Base-by-base conservation (phyloP, 2,329 filamentous ascomycete species). In the Cladosporium sphaerospermum region DNA sequence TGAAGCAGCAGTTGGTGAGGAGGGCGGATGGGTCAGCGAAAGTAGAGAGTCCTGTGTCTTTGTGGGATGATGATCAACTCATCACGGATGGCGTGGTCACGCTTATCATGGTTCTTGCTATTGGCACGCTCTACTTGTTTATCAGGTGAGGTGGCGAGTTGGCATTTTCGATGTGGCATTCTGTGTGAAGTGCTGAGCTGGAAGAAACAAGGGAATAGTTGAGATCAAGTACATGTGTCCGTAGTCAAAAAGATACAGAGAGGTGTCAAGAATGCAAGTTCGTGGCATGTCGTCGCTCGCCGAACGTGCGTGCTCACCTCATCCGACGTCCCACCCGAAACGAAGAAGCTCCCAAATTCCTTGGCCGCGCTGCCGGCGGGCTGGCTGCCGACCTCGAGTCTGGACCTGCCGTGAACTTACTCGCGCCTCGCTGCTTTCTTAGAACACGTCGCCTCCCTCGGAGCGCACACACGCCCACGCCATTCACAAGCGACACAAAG, bases 331-430 rank as follows among this genome's bases (percentile, higher is more conserved):
- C 40, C 9, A 42, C 8, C 23, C 36, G 40, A n/a, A 42, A 42
- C 16, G 16, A 28, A 19, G 40, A 36, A 44, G 48, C 48, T 51
- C 19, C 36, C 36, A 39, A 39, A 39, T 39, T 36, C 36, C 36
- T 39, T 39, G 36, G 36, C 36, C 36, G 23, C 23, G 36, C 8
- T 39, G 36, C 36, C 36, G 36, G 13, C 36, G 36, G 36, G 36
- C n/a, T 39, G n/a, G 37, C 23, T 16, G 28, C 37, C 19, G 33
- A 39, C 31, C 19, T 40, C 16, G 5, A n/a, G 32, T 28, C 40
- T 43, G 40, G 48, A 37, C 43, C 46, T 31, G 36, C 31, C 32
- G 16, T 39, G 48, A 51, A 51, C 48, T 51, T 51, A 51, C 31
- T 51, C 39, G 39, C 48, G 48, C 40, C 31, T 51, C 39, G 40